Evolutionary conservation across 768 basidiomycete genomes (phyloP).

Genomic region (Lentinula sp.): DNA sequence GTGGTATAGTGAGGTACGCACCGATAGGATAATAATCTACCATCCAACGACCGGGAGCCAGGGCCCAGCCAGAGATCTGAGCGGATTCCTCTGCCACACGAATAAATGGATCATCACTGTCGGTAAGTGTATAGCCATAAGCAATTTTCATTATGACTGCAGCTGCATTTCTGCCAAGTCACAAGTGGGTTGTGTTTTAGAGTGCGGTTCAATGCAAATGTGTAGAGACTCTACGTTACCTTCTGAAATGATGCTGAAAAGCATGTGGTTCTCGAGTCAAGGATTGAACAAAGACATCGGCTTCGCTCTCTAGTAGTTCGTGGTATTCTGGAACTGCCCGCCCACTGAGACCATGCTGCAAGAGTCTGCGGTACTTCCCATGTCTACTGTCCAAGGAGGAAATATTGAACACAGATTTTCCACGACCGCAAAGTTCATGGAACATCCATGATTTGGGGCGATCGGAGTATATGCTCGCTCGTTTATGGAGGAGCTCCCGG

Average conservation of each 20-base stretch:
- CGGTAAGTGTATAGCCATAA: constrained; percentile 34
- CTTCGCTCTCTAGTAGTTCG: constrained; percentile 30
- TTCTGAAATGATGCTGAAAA: constrained; percentile 30
- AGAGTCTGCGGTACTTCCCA: constrained; percentile 32
- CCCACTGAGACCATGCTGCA: constrained; percentile 30
- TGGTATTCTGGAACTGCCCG: constrained; percentile 28
- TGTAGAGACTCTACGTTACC: constrained; percentile 17
- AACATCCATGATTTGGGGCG: constrained; percentile 43
- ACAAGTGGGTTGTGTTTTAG: not conserved
- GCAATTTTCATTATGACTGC: constrained; percentile 36
- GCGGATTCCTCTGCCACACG: constrained; percentile 31
- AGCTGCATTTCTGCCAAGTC: constrained; percentile 24
- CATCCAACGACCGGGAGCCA: constrained; percentile 35
- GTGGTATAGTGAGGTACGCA: constrained; percentile 13
- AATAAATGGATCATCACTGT: constrained; percentile 30
- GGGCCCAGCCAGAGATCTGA: constrained; percentile 33
- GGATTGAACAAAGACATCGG: constrained; percentile 24
- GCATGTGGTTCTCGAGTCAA: constrained; percentile 23
- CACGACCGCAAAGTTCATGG: constrained; percentile 35
- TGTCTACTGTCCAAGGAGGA: constrained; percentile 31
- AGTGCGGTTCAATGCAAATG: not conserved
- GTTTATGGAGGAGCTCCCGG: constrained; percentile 42
- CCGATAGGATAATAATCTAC: constrained; percentile 37
- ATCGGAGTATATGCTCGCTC: constrained; percentile 50
- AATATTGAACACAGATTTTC: constrained; percentile 36